These are phyloP conservation scores for Termitomyces sp. DNA, from an alignment of 768 basidiomycete species.

Conservation along the genomic window DNA sequence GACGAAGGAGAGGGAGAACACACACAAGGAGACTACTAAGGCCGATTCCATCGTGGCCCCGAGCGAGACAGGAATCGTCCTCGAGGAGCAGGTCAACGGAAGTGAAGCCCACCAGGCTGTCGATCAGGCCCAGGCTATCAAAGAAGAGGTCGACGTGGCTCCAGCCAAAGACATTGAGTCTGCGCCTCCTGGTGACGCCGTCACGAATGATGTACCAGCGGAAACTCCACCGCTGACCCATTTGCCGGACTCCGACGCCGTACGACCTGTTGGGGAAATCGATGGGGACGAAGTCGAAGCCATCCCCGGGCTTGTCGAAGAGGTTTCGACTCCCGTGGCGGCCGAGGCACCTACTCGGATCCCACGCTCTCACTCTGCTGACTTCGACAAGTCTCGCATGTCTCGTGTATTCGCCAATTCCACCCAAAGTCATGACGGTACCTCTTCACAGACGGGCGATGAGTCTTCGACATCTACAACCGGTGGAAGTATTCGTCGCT, in stretches of 20 bases:
- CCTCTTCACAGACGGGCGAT: conserved; percentile 60
- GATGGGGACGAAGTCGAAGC: background rate
- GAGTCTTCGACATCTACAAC: conserved; percentile 69
- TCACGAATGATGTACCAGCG: conserved; percentile 4
- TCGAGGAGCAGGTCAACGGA: conserved; percentile 24
- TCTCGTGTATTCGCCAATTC: conserved; percentile 57
- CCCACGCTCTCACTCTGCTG: conserved; percentile 77
- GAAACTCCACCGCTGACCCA: conserved; percentile 8
- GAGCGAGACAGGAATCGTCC: conserved; percentile 16
- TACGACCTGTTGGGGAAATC: conserved; percentile 1
- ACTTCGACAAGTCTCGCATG: conserved; percentile 60
- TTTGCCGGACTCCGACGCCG: conserved; percentile 1
- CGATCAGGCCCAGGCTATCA: conserved; percentile 29
- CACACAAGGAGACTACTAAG: conserved; percentile 11
- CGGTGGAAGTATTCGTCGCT: conserved; percentile 25
- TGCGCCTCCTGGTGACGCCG: background rate
- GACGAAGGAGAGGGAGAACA: conserved; percentile 27
- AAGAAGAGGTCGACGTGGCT: conserved; percentile 18
- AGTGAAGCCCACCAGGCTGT: conserved; percentile 34
- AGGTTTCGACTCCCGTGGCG: conserved; percentile 14
- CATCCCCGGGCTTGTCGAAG: conserved; percentile 6
- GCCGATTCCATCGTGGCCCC: conserved; percentile 10
- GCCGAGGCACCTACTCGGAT: conserved; percentile 33
- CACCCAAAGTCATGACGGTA: conserved; percentile 38
- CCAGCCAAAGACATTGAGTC: conserved; percentile 10